Conservation (phyloP, 2,329 filamentous ascomycete genomes). For the Alternaria arbusti region DNA sequence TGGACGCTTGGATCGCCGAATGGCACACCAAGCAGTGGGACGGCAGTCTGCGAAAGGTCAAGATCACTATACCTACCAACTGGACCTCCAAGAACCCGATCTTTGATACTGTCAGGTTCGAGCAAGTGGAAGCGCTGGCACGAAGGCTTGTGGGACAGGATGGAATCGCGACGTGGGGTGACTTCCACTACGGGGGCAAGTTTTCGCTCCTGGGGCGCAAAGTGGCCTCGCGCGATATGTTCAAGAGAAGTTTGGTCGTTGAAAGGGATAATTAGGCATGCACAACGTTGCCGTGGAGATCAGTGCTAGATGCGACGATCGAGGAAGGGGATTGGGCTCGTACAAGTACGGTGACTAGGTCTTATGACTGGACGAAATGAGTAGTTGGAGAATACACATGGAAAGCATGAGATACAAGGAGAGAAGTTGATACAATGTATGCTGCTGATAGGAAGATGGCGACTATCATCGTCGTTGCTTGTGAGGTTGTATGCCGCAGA, state of each 20-base stretch:
- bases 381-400: neutral
- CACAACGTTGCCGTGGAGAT: neutral
- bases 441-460: neutral
- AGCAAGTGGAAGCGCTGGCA: neutral
- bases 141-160: neutral
- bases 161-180: neutral
- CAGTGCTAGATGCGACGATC: neutral
- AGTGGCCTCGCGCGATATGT: neutral
- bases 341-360: neutral
- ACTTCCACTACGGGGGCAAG: neutral
- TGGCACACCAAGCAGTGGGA: neutral
- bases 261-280: neutral
- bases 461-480: neutral
- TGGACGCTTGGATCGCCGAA: neutral
- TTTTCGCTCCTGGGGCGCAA: neutral
- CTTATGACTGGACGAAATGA: neutral
- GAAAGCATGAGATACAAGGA: neutral
- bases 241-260: neutral
- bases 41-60: neutral
- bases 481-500: neutral
- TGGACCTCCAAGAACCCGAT: neutral
- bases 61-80: neutral
- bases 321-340: neutral
- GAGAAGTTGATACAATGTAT: neutral
- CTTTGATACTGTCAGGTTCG: neutral